Percentiles rank a stretch among this genome's conserved stretches.
Evolutionary conservation across 768 basidiomycete species (phyloP).

Genomic region (Serendipita sp.): DNA sequence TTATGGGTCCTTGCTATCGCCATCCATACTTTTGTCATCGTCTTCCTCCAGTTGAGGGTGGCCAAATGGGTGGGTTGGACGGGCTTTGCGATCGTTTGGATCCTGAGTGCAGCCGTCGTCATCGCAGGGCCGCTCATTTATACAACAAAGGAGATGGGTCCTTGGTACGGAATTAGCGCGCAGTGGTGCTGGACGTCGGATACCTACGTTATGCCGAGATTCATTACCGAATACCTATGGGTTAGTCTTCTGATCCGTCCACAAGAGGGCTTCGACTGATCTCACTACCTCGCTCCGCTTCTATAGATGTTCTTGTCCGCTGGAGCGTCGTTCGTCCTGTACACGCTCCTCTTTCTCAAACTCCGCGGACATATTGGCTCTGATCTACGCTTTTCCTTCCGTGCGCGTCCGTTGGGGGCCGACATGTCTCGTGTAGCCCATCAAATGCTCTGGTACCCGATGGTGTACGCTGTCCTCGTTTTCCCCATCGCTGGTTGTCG

Average conservation of each 20-base stretch:
- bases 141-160: not conserved
- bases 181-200: not conserved
- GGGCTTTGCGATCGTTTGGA: not conserved
- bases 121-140: not conserved
- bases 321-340: not conserved
- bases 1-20: not conserved
- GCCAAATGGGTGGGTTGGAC: not conserved
- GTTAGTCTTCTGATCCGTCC: not conserved
- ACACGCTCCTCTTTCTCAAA: not conserved
- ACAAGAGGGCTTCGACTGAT: too few species aligned
- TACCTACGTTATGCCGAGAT: not conserved
- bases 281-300: not conserved
- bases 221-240: not conserved
- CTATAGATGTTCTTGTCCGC: not conserved
- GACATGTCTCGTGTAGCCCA: not conserved
- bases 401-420: not conserved
- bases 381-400: not conserved
- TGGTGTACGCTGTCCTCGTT: not conserved
- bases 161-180: not conserved
- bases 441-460: conserved; percentile 4
- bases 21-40: not conserved
- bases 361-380: not conserved
- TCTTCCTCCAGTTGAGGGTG: not conserved
- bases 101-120: not conserved
- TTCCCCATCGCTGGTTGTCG: not conserved